Conservation (phyloP, 495 filamentous ascomycete species). For the Neurospora tetrasperma region DNA sequence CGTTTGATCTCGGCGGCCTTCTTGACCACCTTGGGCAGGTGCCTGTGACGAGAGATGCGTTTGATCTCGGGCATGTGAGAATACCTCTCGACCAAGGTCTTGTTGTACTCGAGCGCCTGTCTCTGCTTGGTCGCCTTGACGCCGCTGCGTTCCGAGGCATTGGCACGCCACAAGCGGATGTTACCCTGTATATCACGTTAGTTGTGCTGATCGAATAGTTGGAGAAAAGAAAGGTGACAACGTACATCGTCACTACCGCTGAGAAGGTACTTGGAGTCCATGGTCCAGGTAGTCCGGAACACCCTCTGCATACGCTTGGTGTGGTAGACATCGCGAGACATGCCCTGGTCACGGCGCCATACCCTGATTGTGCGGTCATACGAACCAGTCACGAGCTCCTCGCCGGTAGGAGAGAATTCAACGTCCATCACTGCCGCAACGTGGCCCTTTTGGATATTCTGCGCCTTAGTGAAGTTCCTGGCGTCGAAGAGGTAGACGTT, state of each 20-base stretch:
- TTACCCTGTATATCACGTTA: slow-evolving; percentile 46
- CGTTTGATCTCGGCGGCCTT: slow-evolving; percentile 95
- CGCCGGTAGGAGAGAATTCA: slow-evolving; percentile 87
- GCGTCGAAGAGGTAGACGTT: slow-evolving; percentile 36
- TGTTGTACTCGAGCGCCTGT: slow-evolving; percentile 85
- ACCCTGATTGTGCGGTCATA: slow-evolving; percentile 54
- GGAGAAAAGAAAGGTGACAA: not conserved
- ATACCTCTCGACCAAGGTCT: slow-evolving; percentile 72
- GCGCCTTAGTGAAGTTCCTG: slow-evolving; percentile 40
- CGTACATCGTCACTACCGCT: slow-evolving; percentile 68
- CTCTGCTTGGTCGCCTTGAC: slow-evolving; percentile 77
- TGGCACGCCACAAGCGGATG: slow-evolving; percentile 79
- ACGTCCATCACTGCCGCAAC: slow-evolving; percentile 96
- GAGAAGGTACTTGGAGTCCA: slow-evolving; percentile 80
- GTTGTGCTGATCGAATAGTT: not conserved
- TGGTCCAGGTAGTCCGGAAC: slow-evolving; percentile 76
- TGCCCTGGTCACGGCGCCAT: slow-evolving; percentile 70
- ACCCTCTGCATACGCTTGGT: slow-evolving; percentile 87
- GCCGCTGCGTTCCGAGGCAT: slow-evolving; percentile 76
- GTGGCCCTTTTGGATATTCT: slow-evolving; percentile 89
- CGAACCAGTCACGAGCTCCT: slow-evolving; percentile 82
- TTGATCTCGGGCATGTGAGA: slow-evolving; percentile 93
- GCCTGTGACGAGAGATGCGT: slow-evolving; percentile 80
- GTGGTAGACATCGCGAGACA: slow-evolving; percentile 90
- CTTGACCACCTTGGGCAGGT: slow-evolving; percentile 89